phyloP scores from a whole-genome alignment of 2,329 filamentous ascomycete species.

The Dactylonectria macrodidyma region DNA sequence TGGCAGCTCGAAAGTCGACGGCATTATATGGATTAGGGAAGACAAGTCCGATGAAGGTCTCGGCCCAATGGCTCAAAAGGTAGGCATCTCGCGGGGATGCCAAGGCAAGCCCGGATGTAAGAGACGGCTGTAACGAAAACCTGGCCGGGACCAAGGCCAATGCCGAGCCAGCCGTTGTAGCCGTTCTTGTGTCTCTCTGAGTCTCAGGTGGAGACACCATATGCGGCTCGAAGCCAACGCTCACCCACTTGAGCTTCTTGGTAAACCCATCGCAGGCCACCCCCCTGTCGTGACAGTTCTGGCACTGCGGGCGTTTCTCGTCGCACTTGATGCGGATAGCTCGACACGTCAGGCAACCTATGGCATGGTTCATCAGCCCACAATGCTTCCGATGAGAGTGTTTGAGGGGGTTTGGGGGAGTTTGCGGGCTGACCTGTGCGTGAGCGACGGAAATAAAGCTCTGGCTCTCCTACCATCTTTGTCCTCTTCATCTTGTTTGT shows the following conservation, averaged over 20 bases:
- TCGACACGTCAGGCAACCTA: background rate
- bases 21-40: background rate
- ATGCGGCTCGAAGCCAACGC: background rate
- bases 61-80: background rate
- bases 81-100: background rate
- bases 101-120: background rate
- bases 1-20: background rate
- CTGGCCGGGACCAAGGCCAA: background rate
- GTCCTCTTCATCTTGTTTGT: background rate
- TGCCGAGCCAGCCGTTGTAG: background rate
- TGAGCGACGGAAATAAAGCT: constrained; percentile 1
- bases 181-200: background rate
- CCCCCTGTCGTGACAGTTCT: background rate
- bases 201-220: background rate
- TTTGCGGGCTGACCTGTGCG: background rate
- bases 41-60: background rate
- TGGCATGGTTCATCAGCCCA: background rate
- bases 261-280: background rate
- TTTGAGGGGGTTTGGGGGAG: background rate
- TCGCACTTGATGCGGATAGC: background rate
- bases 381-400: background rate
- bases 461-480: background rate
- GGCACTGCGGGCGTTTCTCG: background rate
- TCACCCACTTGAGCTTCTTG: background rate
- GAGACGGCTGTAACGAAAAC: background rate